These are phyloP conservation scores for Penicillium thymicola DNA, from an alignment of 2,329 filamentous ascomycete genomes.

Conservation along the genomic window DNA sequence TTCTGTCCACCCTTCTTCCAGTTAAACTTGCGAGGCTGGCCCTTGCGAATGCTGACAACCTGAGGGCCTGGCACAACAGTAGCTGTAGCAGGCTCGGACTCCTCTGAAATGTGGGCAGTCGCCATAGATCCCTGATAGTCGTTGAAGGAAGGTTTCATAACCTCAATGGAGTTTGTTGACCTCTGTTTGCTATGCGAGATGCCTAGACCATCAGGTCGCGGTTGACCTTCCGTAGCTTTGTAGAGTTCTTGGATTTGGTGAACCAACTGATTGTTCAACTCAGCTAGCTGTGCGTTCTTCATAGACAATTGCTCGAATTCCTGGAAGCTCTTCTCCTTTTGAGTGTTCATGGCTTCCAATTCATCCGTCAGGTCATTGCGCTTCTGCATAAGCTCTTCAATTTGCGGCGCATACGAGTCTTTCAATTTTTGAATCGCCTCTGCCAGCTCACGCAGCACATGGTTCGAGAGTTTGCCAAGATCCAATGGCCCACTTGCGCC, in stretches of 20 bases:
- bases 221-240: slow-evolving; percentile 60
- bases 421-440: slow-evolving; percentile 67
- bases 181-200: slow-evolving; percentile 57
- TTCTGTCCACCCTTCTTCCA: slow-evolving; percentile 97
- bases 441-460: slow-evolving; percentile 61
- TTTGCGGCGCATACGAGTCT: slow-evolving; percentile 69
- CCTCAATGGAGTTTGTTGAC: slow-evolving; percentile 45
- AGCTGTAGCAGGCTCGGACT: slow-evolving; percentile 59
- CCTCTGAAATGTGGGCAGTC: slow-evolving; percentile 57
- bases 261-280: slow-evolving; percentile 93
- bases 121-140: slow-evolving; percentile 59
- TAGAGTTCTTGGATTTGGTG: slow-evolving; percentile 92
- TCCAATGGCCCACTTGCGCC: slow-evolving; percentile 75
- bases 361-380: slow-evolving; percentile 81
- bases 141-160: slow-evolving; percentile 43
- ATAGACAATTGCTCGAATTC: slow-evolving; percentile 93
- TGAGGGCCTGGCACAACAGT: slow-evolving; percentile 71
- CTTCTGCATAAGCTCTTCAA: slow-evolving; percentile 88
- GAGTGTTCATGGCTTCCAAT: slow-evolving; percentile 73
- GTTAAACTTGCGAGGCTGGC: slow-evolving; percentile 93
- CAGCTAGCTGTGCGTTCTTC: slow-evolving; percentile 89
- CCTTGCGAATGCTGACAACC: slow-evolving; percentile 91
- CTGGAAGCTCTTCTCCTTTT: slow-evolving; percentile 88
- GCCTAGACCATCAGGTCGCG: slow-evolving; percentile 54
- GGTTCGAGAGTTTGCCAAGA: slow-evolving; percentile 64